phyloP scores from a whole-genome alignment of 345 rosid genomes.

The Rhodamnia argentea region DNA sequence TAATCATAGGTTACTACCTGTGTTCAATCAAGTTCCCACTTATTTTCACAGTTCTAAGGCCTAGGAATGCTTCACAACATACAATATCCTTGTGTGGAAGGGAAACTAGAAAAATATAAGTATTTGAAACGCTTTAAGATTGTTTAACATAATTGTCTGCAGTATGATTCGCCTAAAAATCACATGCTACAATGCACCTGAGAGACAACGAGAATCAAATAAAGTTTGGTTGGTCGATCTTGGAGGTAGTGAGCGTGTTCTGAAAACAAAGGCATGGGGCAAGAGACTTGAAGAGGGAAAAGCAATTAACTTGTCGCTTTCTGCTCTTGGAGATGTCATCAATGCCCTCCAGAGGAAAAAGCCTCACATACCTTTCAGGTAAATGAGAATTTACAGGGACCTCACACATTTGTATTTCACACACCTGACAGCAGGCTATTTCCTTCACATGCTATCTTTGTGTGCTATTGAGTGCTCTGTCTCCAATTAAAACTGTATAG shows the following conservation, averaged over 20 bases:
- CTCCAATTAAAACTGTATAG: background rate
- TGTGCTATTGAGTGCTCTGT: background rate
- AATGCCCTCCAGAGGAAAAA: slow-evolving; percentile 62
- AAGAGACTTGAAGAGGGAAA: slow-evolving; percentile 86
- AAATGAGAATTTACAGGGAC: background rate
- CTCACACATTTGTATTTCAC: background rate
- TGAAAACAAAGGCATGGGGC: slow-evolving; percentile 74
- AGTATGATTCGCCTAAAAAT: slow-evolving; percentile 67
- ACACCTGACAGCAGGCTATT: background rate
- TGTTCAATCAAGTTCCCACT: background rate
- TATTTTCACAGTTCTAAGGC: background rate
- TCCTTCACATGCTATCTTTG: background rate
- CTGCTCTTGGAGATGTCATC: slow-evolving; percentile 78
- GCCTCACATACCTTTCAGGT: slow-evolving; percentile 70
- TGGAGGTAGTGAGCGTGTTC: slow-evolving; percentile 84
- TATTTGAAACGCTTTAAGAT: background rate
- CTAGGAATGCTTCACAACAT: background rate
- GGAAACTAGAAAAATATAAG: background rate
- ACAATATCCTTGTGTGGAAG: background rate
- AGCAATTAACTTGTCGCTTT: slow-evolving; percentile 78
- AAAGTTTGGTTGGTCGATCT: slow-evolving; percentile 77
- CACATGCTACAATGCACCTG: slow-evolving; percentile 42
- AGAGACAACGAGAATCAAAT: slow-evolving; percentile 54
- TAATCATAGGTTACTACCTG: background rate
- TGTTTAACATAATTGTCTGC: background rate